These are phyloP conservation scores for Calonectria ilicicola DNA, from an alignment of 2,329 filamentous ascomycete genomes.

Conservation along the genomic window DNA sequence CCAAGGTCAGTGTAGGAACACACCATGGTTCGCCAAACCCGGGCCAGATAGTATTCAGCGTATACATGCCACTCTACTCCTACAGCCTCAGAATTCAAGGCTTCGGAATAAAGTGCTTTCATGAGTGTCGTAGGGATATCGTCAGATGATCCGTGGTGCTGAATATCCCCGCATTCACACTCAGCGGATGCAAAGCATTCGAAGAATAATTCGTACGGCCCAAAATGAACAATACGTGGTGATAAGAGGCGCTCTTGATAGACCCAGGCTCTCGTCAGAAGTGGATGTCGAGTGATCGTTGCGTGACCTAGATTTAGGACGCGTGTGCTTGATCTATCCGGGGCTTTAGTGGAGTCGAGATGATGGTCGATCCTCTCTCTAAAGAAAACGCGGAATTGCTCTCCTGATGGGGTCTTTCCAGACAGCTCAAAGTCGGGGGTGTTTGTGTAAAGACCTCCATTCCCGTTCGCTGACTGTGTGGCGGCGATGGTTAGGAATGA, in stretches of 20 bases:
- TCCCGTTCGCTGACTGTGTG: conserved; percentile 11
- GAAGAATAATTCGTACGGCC: conserved; percentile 28
- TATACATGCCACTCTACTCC: conserved; percentile 8
- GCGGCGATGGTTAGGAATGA: conserved; percentile 35
- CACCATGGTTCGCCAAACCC: conserved; percentile 19
- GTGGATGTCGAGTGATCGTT: conserved; percentile 19
- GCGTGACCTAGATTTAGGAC: conserved; percentile 1
- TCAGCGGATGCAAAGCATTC: conserved; percentile 24
- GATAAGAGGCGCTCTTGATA: conserved; percentile 42
- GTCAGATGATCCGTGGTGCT: conserved; percentile 10
- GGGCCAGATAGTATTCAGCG: conserved; percentile 13
- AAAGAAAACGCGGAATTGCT: conserved; percentile 6
- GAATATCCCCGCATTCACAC: conserved; percentile 32
- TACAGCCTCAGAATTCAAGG: neutral
- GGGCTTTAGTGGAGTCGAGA: neutral
- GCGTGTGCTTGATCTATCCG: neutral
- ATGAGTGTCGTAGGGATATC: neutral
- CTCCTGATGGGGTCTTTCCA: neutral
- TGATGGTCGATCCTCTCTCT: conserved; percentile 11
- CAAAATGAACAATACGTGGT: conserved; percentile 37
- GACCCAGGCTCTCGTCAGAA: conserved; percentile 35
- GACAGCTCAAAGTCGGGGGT: conserved; percentile 7
- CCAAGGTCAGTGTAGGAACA: conserved; percentile 4
- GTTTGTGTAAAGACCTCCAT: conserved; percentile 21
- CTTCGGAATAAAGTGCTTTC: conserved; percentile 13